These are phyloP conservation scores for Penicillium decumbens DNA, from an alignment of 2,329 filamentous ascomycete species.

Conservation along the genomic window DNA sequence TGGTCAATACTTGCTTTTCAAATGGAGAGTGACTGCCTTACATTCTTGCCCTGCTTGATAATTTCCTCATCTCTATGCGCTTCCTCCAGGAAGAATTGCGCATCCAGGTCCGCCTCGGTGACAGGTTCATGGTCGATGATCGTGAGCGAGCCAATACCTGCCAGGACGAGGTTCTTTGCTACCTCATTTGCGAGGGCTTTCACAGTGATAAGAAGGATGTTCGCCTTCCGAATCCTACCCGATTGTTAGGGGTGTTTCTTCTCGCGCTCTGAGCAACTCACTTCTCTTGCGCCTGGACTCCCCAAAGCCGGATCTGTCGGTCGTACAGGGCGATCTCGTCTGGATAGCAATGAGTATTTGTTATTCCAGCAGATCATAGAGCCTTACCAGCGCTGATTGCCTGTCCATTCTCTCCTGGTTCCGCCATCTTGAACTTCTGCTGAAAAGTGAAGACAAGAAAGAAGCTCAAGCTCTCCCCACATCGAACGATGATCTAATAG, in stretches of 20 bases:
- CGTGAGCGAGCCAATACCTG: slow-evolving; percentile 85
- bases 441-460: slow-evolving; percentile 1
- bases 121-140: slow-evolving; percentile 75
- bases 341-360: slow-evolving; percentile 32
- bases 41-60: slow-evolving; percentile 63
- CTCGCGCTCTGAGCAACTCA: slow-evolving; percentile 27
- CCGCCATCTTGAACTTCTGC: slow-evolving; percentile 20
- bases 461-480: slow-evolving; percentile 16
- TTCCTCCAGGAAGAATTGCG: slow-evolving; percentile 76
- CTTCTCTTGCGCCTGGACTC: slow-evolving; percentile 85
- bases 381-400: slow-evolving; percentile 34
- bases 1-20: slow-evolving; percentile 11
- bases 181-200: slow-evolving; percentile 88
- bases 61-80: slow-evolving; percentile 41
- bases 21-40: slow-evolving; percentile 31
- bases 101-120: slow-evolving; percentile 72
- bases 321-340: slow-evolving; percentile 98
- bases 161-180: slow-evolving; percentile 93
- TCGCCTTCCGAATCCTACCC: slow-evolving; percentile 75
- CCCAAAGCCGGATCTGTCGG: slow-evolving; percentile 95
- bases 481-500: slow-evolving; percentile 23
- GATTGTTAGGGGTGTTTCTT: neutral
- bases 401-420: slow-evolving; percentile 21
- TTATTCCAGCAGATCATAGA: neutral
- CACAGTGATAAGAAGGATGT: slow-evolving; percentile 83